Evolutionary conservation across 257 asterid genomes (phyloP), one percentile per base, ranked within the genome.

Genomic region (Solanum okadae): DNA sequence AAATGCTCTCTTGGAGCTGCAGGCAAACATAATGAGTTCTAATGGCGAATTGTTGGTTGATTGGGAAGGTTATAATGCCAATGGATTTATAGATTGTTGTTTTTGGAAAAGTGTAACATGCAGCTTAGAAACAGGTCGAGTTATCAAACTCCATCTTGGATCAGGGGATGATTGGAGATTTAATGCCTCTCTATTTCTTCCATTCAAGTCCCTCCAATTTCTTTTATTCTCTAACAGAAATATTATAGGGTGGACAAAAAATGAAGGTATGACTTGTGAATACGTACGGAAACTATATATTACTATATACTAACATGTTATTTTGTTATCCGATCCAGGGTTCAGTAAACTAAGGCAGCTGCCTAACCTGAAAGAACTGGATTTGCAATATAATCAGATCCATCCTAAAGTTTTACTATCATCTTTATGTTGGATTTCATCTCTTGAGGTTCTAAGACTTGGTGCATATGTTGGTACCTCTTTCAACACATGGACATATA

Each of bases 221-320:
- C 84, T 77, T 12, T 0, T 12, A 23, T 38, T 77, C 12, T 5
- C 22, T 37, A 0, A 0, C 4, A 1, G 1, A 5, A 11, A 38
- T 77, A 34, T 73, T 73, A 23, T 6, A 6, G 59, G 83, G 1
- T 38, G 22, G 34, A 38, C 8, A 12, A 38, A 23, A 12, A 76
- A 23, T n/a, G 83, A 76, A 38, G n/a, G n/a, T n/a, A n/a, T n/a
- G n/a, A n/a, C n/a, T n/a, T n/a, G n/a, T n/a, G n/a, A n/a, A n/a
- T n/a, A n/a, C n/a, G n/a, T n/a, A n/a, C n/a, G n/a, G n/a, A n/a
- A n/a, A n/a, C n/a, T n/a, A n/a, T n/a, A n/a, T n/a, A n/a, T n/a
- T n/a, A n/a, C n/a, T n/a, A n/a, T n/a, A n/a, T n/a, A 38, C 42
- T 38, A 59, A 59, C 25, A 35, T 35, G 37, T 35, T 35, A n/a